A percentile compares a stretch with the other conserved stretches of the same genome.
These are phyloP conservation scores for Chaetomiaceae sp. DNA, from an alignment of 2,329 filamentous ascomycete species.

Conservation along the genomic window DNA sequence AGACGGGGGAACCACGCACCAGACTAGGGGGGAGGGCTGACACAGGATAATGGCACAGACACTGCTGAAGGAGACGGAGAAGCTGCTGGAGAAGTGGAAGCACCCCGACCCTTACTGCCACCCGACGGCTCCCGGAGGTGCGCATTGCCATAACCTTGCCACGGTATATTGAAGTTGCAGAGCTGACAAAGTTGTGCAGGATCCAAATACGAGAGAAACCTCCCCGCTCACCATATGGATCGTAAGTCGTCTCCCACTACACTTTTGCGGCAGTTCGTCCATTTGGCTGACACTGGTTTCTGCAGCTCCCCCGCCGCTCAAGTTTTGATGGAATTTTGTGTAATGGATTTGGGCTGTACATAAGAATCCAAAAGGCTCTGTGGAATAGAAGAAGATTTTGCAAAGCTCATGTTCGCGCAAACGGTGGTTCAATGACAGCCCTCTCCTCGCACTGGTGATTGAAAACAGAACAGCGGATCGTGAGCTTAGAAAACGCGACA, in stretches of 20 bases:
- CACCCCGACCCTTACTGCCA: constrained; percentile 90
- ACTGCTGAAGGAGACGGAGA: constrained; percentile 82
- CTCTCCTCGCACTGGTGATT: too few species aligned
- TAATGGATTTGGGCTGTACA: constrained; percentile 15
- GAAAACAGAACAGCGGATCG: too few species aligned
- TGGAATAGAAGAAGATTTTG: constrained; percentile 1
- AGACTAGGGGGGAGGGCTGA: background rate
- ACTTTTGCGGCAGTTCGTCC: too few species aligned
- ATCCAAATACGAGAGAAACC: constrained; percentile 93
- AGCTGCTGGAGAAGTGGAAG: constrained; percentile 87
- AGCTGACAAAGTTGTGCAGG: constrained; percentile 45
- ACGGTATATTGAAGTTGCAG: background rate
- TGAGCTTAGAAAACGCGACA: too few species aligned
- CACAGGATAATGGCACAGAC: constrained; percentile 47
- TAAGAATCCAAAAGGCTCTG: constrained; percentile 3
- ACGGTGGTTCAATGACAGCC: background rate
- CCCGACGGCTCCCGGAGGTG: constrained; percentile 91
- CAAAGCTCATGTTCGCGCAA: too few species aligned
- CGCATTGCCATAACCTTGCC: constrained; percentile 24
- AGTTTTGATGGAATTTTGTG: constrained; percentile 34
- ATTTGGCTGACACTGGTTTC: constrained; percentile 23
- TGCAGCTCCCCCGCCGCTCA: constrained; percentile 47
- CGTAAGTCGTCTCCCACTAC: constrained; percentile 60
- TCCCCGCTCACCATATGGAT: constrained; percentile 72
- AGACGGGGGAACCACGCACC: background rate